Evolutionary conservation across 129 eudicot species (phyloP), one percentile per base, ranked within the genome.

Genomic region (Flaveria trinervia): DNA sequence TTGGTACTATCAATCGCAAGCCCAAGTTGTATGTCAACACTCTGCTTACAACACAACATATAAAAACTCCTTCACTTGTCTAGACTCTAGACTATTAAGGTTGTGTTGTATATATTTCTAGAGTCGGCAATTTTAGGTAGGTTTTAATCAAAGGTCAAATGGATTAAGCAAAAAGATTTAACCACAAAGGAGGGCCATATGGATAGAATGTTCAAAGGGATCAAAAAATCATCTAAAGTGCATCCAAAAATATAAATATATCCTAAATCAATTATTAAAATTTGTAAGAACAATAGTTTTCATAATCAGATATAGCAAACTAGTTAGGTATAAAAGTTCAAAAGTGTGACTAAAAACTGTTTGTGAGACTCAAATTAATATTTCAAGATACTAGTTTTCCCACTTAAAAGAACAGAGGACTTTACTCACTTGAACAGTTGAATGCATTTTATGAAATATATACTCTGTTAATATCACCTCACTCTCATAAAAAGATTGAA

Each of bases 21-120:
- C 77, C 99, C 99, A 79, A 95, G 97, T 85, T 95, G 99, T 78
- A 95, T 91, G 80, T 95, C 99, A 12, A 91, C 99, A 68, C 93
- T 92, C 99, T 95, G 79, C 59, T 52, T 33, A 69, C 65, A 59
- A 15, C 9, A 30, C n/a, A 44, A 72, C 17, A 28, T 22, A 43
- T 68, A 48, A 69, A 49, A 79, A 10, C 7, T 68, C 26, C 77
- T 45, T 71, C 66, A 23, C 66, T 23, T 1, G 39, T 60, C 7
- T 23, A 23, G 4, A 25, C n/a, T 60, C 7, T 23, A 23, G 4
- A 25, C n/a, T 28, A 20, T 18, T 65, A 65, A 30, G 20, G 69
- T 65, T 33, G 46, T 33, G 69, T 65, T 33, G 23, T 30, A 5
- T 64, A 16, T 30, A 33, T 4, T 30, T 39, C 65, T 16, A 50